phyloP scores from a whole-genome alignment of 345 rosid genomes.

The Arabidopsis thaliana region DNA sequence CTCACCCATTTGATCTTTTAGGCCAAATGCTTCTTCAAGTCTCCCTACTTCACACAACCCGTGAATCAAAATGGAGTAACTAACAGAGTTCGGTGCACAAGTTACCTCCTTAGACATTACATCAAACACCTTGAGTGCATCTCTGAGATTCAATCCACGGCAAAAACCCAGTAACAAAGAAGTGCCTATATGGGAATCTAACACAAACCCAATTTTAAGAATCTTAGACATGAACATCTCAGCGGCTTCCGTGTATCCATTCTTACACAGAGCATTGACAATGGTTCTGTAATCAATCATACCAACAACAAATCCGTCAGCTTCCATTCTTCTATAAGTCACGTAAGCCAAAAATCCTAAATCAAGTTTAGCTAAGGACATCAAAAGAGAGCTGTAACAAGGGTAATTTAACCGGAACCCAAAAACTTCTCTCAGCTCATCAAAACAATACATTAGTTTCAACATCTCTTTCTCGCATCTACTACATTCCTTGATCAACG shows the following conservation, averaged over 20 bases:
- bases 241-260: constrained; percentile 50
- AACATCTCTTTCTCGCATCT: constrained; percentile 42
- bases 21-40: constrained; percentile 53
- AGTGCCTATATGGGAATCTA: constrained; percentile 55
- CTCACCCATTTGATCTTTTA: constrained; percentile 52
- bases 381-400: constrained; percentile 54
- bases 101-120: constrained; percentile 49
- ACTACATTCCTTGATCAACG: constrained; percentile 42
- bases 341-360: constrained; percentile 46
- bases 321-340: constrained; percentile 48
- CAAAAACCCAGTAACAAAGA: constrained; percentile 55
- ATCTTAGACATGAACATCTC: constrained; percentile 55
- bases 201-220: constrained; percentile 50
- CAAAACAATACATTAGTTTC: constrained; percentile 49
- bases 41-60: constrained; percentile 54
- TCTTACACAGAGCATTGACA: constrained; percentile 56
- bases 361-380: constrained; percentile 53
- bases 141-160: constrained; percentile 32
- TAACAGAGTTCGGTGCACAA: constrained; percentile 55
- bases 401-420: constrained; percentile 60
- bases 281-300: constrained; percentile 52
- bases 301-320: constrained; percentile 50
- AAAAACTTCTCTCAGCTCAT: constrained; percentile 37
- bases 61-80: constrained; percentile 51
- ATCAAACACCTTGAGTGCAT: constrained; percentile 54